Conservation (phyloP, 1,284 basidiomycete genomes). For the Cryptococcus maquisensis region DNA sequence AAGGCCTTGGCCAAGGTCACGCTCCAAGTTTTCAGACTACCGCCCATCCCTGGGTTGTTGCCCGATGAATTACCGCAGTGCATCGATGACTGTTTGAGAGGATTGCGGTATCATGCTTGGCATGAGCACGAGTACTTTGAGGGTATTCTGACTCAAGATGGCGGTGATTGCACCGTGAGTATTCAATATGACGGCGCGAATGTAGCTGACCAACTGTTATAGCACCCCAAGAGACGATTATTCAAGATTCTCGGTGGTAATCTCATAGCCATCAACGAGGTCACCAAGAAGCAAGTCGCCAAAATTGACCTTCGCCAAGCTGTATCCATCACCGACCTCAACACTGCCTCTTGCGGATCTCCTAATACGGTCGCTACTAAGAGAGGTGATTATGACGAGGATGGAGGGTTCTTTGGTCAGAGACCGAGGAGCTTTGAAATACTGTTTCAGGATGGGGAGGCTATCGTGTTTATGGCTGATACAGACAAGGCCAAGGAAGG, state of each 20-base stretch:
- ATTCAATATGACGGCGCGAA: background rate
- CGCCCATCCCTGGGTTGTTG: constrained; percentile 76
- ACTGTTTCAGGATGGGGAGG: constrained; percentile 71
- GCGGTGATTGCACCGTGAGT: constrained; percentile 87
- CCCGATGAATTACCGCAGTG: constrained; percentile 78
- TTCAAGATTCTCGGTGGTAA: constrained; percentile 81
- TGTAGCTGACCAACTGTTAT: background rate
- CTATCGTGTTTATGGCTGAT: constrained; percentile 88
- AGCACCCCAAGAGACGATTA: constrained; percentile 74
- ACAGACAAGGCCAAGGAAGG: constrained; percentile 77
- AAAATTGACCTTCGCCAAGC: constrained; percentile 89
- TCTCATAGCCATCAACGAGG: constrained; percentile 86
- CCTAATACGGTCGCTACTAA: constrained; percentile 35
- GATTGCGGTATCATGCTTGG: constrained; percentile 82
- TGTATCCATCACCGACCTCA: constrained; percentile 67
- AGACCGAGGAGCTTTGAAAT: constrained; percentile 75
- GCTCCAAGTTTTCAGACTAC: constrained; percentile 82
- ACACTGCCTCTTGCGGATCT: constrained; percentile 37
- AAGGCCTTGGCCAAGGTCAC: constrained; percentile 68
- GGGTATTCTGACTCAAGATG: constrained; percentile 88
- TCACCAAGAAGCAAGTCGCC: constrained; percentile 84
- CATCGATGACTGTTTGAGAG: constrained; percentile 86
- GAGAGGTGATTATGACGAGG: constrained; percentile 62
- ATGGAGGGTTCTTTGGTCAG: constrained; percentile 51
- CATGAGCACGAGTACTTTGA: constrained; percentile 87